These are phyloP conservation scores for Jacaranda copaia DNA, from an alignment of 257 asterid genomes.

Conservation along the genomic window DNA sequence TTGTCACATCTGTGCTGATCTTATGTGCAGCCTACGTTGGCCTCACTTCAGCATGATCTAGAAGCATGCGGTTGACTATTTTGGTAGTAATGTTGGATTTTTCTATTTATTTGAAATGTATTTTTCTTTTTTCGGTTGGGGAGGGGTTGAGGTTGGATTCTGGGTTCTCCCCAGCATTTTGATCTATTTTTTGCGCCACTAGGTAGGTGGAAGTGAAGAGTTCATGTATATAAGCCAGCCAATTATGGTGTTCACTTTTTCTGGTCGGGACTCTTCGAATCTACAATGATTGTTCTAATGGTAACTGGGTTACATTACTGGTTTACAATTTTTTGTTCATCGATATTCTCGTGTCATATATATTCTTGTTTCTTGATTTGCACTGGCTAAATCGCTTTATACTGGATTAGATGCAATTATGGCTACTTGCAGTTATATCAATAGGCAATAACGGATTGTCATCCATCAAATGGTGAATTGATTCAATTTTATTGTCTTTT, in stretches of 20 bases:
- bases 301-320: neutral
- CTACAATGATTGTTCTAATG: neutral
- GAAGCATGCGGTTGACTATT: neutral
- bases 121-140: neutral
- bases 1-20: constrained; percentile 56
- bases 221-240: constrained; percentile 24
- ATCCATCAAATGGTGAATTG: too few relatives aligned
- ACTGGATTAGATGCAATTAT: too few relatives aligned
- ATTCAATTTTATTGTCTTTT: too few relatives aligned
- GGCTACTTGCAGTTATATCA: too few relatives aligned
- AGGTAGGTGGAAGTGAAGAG: constrained; percentile 13
- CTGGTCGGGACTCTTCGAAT: neutral
- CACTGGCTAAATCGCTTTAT: too few relatives aligned
- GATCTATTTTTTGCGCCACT: neutral
- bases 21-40: constrained; percentile 75
- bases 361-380: neutral
- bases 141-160: too few relatives aligned
- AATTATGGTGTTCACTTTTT: constrained; percentile 22
- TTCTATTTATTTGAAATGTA: neutral
- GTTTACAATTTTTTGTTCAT: neutral
- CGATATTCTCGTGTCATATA: neutral
- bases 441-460: too few relatives aligned
- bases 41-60: constrained; percentile 67
- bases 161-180: neutral
- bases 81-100: neutral